Evolutionary conservation across 805 yeast genomes (phyloP).

Genomic region (Candida argentea): DNA sequence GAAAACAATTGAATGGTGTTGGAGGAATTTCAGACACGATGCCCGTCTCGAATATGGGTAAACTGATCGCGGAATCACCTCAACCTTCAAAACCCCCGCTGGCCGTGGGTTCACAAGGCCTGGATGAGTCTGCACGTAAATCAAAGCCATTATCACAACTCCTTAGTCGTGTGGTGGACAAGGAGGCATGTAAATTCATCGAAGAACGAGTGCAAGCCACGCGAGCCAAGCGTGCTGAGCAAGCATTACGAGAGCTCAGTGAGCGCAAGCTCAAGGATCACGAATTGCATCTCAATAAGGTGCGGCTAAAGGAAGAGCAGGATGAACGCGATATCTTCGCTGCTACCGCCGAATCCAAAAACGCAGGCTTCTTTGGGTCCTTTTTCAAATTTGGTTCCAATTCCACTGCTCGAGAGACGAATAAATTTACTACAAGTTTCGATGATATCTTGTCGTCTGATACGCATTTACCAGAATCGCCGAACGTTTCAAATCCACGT

Average conservation of each 20-base stretch:
- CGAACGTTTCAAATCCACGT: no score
- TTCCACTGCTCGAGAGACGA: no score
- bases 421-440: no score
- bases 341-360: constrained; percentile 14
- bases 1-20: constrained; percentile 10
- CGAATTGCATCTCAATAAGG: constrained; percentile 23
- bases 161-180: constrained; percentile 22
- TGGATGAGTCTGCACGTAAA: no score
- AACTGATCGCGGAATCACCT: no score
- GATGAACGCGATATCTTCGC: constrained; percentile 21
- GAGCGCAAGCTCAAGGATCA: constrained; percentile 32
- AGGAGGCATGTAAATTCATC: constrained; percentile 27
- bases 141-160: no score
- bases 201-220: constrained; percentile 29
- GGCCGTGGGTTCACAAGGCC: no score
- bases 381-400: constrained; percentile 16
- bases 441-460: no score
- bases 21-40: not conserved
- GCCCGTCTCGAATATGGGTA: no score
- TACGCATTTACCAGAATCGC: no score
- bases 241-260: constrained; percentile 24
- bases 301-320: constrained; percentile 29
- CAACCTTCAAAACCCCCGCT: no score
- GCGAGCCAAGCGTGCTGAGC: constrained; percentile 27
- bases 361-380: constrained; percentile 20